A percentile compares a stretch with the other conserved stretches of the same genome.
Evolutionary conservation across 2,329 filamentous ascomycete species (phyloP).

Genomic region (Pseudogymnoascus sp.): DNA sequence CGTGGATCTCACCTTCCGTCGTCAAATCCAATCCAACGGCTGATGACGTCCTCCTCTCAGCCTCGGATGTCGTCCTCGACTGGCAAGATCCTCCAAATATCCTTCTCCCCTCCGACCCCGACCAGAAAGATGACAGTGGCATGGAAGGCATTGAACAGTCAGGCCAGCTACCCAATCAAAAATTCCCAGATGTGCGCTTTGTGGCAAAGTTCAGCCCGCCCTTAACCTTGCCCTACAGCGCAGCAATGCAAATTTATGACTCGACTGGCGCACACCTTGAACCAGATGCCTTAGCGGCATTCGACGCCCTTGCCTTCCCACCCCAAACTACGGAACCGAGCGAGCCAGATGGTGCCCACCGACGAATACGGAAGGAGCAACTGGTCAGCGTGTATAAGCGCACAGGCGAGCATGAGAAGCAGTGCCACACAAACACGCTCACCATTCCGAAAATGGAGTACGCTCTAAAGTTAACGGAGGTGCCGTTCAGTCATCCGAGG

Average conservation of each 20-base stretch:
- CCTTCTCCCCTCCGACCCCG: conserved; percentile 41
- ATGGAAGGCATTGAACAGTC: conserved; percentile 48
- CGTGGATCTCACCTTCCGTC: conserved; percentile 66
- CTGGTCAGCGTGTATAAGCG: not conserved
- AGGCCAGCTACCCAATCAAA: conserved; percentile 37
- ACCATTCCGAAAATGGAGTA: conserved; percentile 68
- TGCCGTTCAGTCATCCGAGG: conserved; percentile 71
- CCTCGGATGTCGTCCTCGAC: conserved; percentile 42
- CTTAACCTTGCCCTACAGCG: conserved; percentile 58
- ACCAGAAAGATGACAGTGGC: conserved; percentile 41
- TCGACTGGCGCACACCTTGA: conserved; percentile 54
- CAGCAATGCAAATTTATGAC: conserved; percentile 56
- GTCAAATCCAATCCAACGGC: conserved; percentile 47
- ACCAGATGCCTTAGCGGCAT: conserved; percentile 36
- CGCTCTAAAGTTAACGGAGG: conserved; percentile 56
- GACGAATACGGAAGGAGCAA: not conserved
- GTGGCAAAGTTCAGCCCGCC: conserved; percentile 69
- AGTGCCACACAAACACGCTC: conserved; percentile 48
- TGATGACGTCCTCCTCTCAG: conserved; percentile 32
- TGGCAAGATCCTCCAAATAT: conserved; percentile 69
- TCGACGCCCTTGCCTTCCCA: conserved; percentile 46
- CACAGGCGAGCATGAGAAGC: not conserved
- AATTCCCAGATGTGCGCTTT: conserved; percentile 66
- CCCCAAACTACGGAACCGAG: conserved; percentile 26
- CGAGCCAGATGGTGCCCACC: conserved; percentile 17